phyloP scores from a whole-genome alignment of 768 basidiomycete species.

The Gymnopilus junonius region DNA sequence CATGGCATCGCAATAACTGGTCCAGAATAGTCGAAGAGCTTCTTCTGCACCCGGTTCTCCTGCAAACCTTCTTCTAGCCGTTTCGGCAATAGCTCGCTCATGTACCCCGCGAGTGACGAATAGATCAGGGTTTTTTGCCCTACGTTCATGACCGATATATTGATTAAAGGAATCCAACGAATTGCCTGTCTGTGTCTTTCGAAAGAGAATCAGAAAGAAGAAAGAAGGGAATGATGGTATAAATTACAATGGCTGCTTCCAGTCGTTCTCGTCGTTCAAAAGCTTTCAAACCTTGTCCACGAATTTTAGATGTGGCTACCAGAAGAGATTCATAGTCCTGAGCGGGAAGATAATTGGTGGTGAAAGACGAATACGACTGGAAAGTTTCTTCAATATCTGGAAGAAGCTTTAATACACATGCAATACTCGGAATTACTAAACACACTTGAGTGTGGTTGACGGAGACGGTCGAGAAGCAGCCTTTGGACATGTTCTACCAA shows the following conservation, averaged over 20 bases:
- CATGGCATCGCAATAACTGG: conserved; percentile 69
- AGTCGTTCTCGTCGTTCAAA: conserved; percentile 66
- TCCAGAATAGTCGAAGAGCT: conserved; percentile 70
- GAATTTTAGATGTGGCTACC: conserved; percentile 76
- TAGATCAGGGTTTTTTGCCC: conserved; percentile 60
- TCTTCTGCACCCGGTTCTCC: conserved; percentile 63
- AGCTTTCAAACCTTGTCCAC: conserved; percentile 60
- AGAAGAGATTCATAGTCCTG: conserved; percentile 80
- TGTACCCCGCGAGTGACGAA: conserved; percentile 62
- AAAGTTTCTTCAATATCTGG: conserved; percentile 83
- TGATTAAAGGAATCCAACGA: conserved; percentile 66
- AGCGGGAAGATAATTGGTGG: conserved; percentile 74
- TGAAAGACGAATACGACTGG: conserved; percentile 88
- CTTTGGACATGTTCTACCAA: conserved; percentile 57
- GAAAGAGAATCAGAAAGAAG: neutral
- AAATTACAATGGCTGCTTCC: conserved; percentile 63
- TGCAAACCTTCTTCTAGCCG: conserved; percentile 59
- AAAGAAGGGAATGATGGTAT: neutral
- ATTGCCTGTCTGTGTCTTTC: conserved; percentile 38
- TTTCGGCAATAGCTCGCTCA: conserved; percentile 78
- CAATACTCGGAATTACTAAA: neutral
- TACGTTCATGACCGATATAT: conserved; percentile 68
- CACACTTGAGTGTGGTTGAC: conserved; percentile 77
- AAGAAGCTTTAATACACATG: neutral
- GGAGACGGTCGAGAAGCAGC: conserved; percentile 67